Evolutionary conservation across 768 basidiomycete genomes (phyloP).

Genomic region (Psilocybe cyanescens): DNA sequence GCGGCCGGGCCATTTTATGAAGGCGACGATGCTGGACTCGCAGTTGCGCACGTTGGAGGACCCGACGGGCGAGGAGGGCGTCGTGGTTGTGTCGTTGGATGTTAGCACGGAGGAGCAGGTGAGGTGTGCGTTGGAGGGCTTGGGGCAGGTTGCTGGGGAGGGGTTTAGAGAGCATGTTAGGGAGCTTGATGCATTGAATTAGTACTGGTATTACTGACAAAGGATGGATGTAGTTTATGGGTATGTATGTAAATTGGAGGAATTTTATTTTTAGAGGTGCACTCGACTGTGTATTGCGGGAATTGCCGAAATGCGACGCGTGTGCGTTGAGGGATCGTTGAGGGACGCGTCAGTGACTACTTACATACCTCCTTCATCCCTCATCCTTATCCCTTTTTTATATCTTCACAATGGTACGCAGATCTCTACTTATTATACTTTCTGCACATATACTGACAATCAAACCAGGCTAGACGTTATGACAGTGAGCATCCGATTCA

Average conservation of each 20-base stretch:
- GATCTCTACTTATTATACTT: too few species aligned
- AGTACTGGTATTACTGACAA: background rate
- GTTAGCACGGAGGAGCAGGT: slow-evolving; percentile 63
- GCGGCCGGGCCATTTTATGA: slow-evolving; percentile 83
- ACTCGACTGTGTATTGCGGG: background rate
- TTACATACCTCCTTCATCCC: slow-evolving; percentile 16
- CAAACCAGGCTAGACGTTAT: slow-evolving; percentile 83
- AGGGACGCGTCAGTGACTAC: slow-evolving; percentile 44
- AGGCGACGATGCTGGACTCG: slow-evolving; percentile 78
- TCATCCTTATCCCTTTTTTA: slow-evolving; percentile 23
- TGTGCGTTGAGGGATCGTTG: slow-evolving; percentile 29
- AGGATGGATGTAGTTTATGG: background rate
- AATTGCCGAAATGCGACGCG: slow-evolving; percentile 48
- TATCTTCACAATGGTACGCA: slow-evolving; percentile 51
- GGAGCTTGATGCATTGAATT: background rate
- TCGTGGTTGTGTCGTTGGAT: slow-evolving; percentile 63
- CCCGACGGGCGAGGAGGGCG: slow-evolving; percentile 68
- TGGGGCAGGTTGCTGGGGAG: slow-evolving; percentile 27
- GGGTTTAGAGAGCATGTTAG: background rate
- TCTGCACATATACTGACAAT: background rate
- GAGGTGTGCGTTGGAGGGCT: slow-evolving; percentile 41
- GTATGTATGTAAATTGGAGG: background rate
- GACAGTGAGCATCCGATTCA: slow-evolving; percentile 77
- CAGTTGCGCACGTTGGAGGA: slow-evolving; percentile 74
- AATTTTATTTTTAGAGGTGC: background rate